phyloP scores from a whole-genome alignment of 2,329 filamentous ascomycete species.

The Diaporthe humulicola region DNA sequence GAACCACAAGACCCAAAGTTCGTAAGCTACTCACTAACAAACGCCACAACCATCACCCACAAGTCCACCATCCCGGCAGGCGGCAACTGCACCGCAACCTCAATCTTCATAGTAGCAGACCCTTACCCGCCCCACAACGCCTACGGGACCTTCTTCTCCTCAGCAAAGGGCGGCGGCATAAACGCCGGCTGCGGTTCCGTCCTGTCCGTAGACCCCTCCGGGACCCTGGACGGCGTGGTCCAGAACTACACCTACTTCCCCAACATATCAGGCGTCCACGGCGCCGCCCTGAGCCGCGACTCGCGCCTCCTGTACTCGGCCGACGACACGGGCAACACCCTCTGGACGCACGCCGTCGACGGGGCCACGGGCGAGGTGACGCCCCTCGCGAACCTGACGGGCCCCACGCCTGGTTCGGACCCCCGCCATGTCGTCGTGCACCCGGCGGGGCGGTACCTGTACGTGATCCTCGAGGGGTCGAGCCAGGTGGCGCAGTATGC shows the following conservation, averaged over 20 bases:
- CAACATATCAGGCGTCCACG: conserved; percentile 52
- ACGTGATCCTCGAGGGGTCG: conserved; percentile 46
- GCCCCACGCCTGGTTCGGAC: not conserved
- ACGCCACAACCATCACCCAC: not conserved
- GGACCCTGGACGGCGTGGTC: not conserved
- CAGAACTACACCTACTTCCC: conserved; percentile 11
- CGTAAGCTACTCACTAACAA: conserved; percentile 8
- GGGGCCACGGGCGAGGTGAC: conserved; percentile 40
- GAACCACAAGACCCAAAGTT: not conserved
- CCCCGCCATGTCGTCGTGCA: conserved; percentile 41
- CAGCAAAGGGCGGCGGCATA: not conserved
- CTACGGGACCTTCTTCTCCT: conserved; percentile 17
- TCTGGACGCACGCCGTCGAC: conserved; percentile 49
- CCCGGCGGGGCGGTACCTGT: conserved; percentile 44
- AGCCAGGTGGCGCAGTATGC: conserved; percentile 44
- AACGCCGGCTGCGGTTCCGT: conserved; percentile 13
- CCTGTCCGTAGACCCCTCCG: not conserved
- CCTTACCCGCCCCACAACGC: not conserved
- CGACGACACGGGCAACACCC: conserved; percentile 60
- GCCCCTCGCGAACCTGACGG: not conserved
- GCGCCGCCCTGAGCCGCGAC: conserved; percentile 60
- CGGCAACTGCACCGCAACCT: conserved; percentile 8
- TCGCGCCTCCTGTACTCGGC: conserved; percentile 61
- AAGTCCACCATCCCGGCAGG: not conserved
- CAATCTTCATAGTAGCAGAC: conserved; percentile 21